Evolutionary conservation across 2,329 filamentous ascomycete species (phyloP).

Genomic region (Phoma sp.): DNA sequence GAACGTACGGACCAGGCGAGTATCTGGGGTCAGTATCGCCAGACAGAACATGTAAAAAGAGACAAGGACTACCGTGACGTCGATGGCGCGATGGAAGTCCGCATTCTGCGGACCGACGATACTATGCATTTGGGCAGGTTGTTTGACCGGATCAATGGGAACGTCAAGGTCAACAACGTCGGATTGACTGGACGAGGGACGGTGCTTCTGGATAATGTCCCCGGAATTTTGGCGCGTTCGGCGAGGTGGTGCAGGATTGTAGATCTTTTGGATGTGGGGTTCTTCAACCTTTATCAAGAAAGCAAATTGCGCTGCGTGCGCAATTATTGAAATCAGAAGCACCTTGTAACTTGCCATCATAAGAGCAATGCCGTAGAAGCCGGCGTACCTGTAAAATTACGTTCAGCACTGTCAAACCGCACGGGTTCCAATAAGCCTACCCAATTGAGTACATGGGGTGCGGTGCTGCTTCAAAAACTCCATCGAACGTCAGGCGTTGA

Average conservation of each 20-base stretch:
- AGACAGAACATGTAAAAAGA: constrained; percentile 76
- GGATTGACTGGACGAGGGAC: constrained; percentile 43
- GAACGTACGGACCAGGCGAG: constrained; percentile 73
- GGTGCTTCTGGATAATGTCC: constrained; percentile 49
- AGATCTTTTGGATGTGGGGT: constrained; percentile 96
- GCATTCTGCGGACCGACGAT: constrained; percentile 82
- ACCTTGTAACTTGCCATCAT: constrained; percentile 99
- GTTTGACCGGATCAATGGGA: constrained; percentile 51
- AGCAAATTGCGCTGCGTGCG: constrained; percentile 90
- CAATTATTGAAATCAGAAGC: constrained; percentile 93
- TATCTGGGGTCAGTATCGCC: constrained; percentile 77
- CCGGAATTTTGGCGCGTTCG: constrained; percentile 58
- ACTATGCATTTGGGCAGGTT: constrained; percentile 77
- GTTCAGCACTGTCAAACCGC: constrained; percentile 6
- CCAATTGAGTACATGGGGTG: constrained; percentile 46
- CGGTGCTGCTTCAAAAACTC: constrained; percentile 98
- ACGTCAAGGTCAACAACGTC: constrained; percentile 46
- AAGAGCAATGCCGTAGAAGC: constrained; percentile 97
- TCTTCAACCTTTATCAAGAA: constrained; percentile 94
- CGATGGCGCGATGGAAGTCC: constrained; percentile 86
- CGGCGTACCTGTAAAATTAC: constrained; percentile 72
- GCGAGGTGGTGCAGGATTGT: constrained; percentile 87
- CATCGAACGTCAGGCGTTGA: constrained; percentile 96
- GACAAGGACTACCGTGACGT: constrained; percentile 79
- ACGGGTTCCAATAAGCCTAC: constrained; percentile 5